These are phyloP conservation scores for Antarctomyces pellizariae DNA, from an alignment of 495 filamentous ascomycete species.

Conservation along the genomic window DNA sequence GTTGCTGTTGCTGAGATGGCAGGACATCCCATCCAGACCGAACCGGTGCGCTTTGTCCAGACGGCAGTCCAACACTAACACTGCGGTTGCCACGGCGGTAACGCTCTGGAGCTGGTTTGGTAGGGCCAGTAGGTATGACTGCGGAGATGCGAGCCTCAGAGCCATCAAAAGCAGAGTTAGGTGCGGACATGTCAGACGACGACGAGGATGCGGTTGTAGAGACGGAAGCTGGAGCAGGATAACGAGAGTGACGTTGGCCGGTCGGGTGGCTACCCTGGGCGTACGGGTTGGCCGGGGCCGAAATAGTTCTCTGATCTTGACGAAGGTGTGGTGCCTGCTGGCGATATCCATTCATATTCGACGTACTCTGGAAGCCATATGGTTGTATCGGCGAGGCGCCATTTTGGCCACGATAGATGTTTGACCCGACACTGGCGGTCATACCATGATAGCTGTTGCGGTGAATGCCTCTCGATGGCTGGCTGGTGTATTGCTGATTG, in stretches of 20 bases:
- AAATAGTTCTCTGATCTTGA: conserved; percentile 41
- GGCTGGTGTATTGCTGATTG: conserved; percentile 29
- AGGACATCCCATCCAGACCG: conserved; percentile 5
- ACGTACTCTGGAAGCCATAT: conserved; percentile 66
- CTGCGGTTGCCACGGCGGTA: conserved; percentile 26
- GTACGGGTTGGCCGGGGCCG: conserved; percentile 33
- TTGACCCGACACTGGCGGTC: conserved; percentile 23
- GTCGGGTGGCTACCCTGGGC: conserved; percentile 21
- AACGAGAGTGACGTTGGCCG: conserved; percentile 24
- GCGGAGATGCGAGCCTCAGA: conserved; percentile 12
- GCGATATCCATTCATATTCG: conserved; percentile 32
- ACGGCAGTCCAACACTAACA: conserved; percentile 16
- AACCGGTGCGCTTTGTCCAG: conserved; percentile 6
- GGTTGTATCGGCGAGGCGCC: conserved; percentile 48
- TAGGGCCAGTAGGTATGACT: conserved; percentile 14
- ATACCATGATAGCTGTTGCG: conserved; percentile 39
- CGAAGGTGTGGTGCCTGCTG: conserved; percentile 32
- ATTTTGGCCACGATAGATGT: conserved; percentile 44
- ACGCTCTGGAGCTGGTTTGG: conserved; percentile 26
- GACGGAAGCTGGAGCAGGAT: conserved; percentile 37
- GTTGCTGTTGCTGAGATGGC: conserved; percentile 10
- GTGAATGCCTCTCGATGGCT: conserved; percentile 30
- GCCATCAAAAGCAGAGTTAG: conserved; percentile 15
- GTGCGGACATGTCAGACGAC: conserved; percentile 14
- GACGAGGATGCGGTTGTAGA: conserved; percentile 28